Base-by-base conservation (phyloP, 495 filamentous ascomycete species). In the Talaromyces borbonicus region DNA sequence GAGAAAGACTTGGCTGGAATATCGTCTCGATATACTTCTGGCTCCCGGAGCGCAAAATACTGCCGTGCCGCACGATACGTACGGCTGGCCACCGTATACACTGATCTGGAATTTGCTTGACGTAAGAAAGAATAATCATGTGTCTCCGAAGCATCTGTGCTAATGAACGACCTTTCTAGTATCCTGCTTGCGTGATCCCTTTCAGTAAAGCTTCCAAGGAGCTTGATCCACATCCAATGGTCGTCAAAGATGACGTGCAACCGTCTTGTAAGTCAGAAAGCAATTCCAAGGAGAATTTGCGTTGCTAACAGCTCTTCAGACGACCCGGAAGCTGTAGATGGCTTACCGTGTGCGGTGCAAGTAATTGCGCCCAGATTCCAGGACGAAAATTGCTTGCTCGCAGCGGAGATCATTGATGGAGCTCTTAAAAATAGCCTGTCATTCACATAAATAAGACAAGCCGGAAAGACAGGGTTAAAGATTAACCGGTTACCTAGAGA, bases 91-190 rank as follows among this genome's bases (percentile, higher is more conserved):
- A 12, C 39, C 64, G 5, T 77, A 77, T 51, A 75, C 75, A 2
- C 54, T 68, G 6, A 43, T 76, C 22, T 59, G 60, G 56, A 77
- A 75, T 46, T n/a, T 76, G 46, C 43, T 77, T 2, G 71, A 77
- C 60, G 74, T 75, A 56, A 53, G 72, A 59, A 5, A 2, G n/a
- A n/a, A 5, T n/a, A n/a, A 3, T 37, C n/a, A 8, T 33, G 14
- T 6, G n/a, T 14, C 24, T 9, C 20, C 14, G n/a, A 4, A 18
- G 27, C 9, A 44, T 44, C 5, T 22, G 15, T 40, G 15, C 15
- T 8, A 12, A 3, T 12, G 3, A 1, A 23, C 18, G 23, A 18
- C 37, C n/a, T 23, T 32, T 16, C 20, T 25, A 65, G 62, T 65
- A 63, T 47, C 62, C 62, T 12, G 51, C 58, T 0, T 61, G 54